Conservation (phyloP, 2,329 filamentous ascomycete genomes). For the Fusarium sp. region DNA sequence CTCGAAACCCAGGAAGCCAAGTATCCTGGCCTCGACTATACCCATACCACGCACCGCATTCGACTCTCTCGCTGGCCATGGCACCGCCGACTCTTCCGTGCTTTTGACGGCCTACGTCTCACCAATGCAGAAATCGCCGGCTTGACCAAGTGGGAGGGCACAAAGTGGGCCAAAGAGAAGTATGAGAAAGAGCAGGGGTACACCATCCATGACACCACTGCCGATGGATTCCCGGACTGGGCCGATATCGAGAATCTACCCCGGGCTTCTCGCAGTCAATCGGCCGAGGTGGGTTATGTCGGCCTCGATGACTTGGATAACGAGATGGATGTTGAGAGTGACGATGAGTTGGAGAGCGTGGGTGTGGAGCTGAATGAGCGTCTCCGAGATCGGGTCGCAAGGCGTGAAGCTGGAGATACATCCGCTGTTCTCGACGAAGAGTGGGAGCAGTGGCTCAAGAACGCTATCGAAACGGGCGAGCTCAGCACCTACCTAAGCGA, state of each 20-base stretch:
- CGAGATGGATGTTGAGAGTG: slow-evolving; percentile 67
- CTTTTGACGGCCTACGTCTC: slow-evolving; percentile 79
- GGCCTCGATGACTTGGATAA: slow-evolving; percentile 49
- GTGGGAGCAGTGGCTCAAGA: slow-evolving; percentile 83
- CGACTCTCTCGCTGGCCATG: slow-evolving; percentile 84
- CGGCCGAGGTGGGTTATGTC: slow-evolving; percentile 34
- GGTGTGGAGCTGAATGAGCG: slow-evolving; percentile 75
- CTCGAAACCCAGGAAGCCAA: slow-evolving; percentile 85
- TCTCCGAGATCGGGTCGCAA: slow-evolving; percentile 75
- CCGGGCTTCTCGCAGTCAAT: slow-evolving; percentile 28
- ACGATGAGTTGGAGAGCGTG: slow-evolving; percentile 68
- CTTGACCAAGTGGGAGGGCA: slow-evolving; percentile 87
- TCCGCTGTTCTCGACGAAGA: slow-evolving; percentile 77
- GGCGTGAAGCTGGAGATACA: slow-evolving; percentile 73
- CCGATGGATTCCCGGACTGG: slow-evolving; percentile 77
- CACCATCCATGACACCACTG: slow-evolving; percentile 79
- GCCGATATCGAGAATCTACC: slow-evolving; percentile 48
- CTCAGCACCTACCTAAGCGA: slow-evolving; percentile 63
- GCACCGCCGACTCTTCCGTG: slow-evolving; percentile 82
- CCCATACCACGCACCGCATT: slow-evolving; percentile 79
- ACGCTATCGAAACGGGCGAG: slow-evolving; percentile 75
- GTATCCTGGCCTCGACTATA: slow-evolving; percentile 87
- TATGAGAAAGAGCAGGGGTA: slow-evolving; percentile 84
- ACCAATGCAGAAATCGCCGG: slow-evolving; percentile 79
- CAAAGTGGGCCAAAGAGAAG: slow-evolving; percentile 85